A percentile compares a stretch with the other conserved stretches of the same genome.
Conservation (phyloP, 2,329 filamentous ascomycete species). For the Xylaria sp. region DNA sequence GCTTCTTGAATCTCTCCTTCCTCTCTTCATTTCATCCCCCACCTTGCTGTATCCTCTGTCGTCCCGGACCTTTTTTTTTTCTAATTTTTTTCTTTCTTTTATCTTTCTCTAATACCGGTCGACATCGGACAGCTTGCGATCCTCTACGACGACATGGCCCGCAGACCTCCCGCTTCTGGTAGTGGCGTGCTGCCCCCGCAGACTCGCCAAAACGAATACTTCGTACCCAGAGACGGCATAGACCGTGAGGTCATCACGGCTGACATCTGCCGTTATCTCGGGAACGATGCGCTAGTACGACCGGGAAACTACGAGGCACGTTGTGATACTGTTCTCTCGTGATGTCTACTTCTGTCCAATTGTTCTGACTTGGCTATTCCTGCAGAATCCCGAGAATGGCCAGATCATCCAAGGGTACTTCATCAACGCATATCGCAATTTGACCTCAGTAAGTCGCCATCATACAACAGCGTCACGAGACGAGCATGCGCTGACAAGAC, state of each 20-base stretch:
- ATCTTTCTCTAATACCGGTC: constrained; percentile 38
- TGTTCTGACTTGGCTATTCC: constrained; percentile 39
- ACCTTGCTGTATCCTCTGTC: constrained; percentile 37
- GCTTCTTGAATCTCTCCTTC: constrained; percentile 42
- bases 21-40: constrained; percentile 32
- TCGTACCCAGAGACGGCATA: constrained; percentile 82
- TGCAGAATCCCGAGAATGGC: constrained; percentile 65
- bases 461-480: neutral
- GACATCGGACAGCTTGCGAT: constrained; percentile 41
- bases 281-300: constrained; percentile 82
- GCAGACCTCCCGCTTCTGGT: constrained; percentile 52
- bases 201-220: constrained; percentile 78
- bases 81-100: constrained; percentile 35
- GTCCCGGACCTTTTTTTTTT: constrained; percentile 34
- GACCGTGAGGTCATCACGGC: constrained; percentile 86
- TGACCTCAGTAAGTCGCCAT: constrained; percentile 74
- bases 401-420: constrained; percentile 77
- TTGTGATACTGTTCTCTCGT: constrained; percentile 32
- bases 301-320: constrained; percentile 78
- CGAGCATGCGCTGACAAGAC: constrained; percentile 39
- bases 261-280: constrained; percentile 85
- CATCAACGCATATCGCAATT: constrained; percentile 81
- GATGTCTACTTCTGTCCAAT: constrained; percentile 24
- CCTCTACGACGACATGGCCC: constrained; percentile 50
- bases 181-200: constrained; percentile 55